phyloP scores from a whole-genome alignment of 108 stramenopile species.

The Nitzschia sp. region DNA sequence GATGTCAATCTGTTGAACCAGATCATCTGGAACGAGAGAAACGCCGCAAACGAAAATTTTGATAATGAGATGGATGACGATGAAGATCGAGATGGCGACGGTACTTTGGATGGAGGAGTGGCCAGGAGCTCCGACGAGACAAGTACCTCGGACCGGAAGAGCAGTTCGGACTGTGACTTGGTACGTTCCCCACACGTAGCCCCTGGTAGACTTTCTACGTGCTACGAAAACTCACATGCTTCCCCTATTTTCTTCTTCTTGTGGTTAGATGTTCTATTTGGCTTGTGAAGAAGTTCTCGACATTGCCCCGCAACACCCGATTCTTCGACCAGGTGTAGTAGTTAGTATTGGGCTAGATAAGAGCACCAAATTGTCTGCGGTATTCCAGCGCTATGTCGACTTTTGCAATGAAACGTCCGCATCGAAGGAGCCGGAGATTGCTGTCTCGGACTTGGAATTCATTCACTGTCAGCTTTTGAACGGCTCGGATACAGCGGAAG shows the following conservation, averaged over 20 bases:
- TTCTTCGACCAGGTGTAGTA: slow-evolving; percentile 51
- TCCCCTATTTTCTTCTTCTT: not conserved
- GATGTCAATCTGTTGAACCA: not conserved
- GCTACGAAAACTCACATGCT: slow-evolving; percentile 5
- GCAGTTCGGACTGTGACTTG: slow-evolving; percentile 22
- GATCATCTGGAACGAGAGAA: slow-evolving; percentile 2
- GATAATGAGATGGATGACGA: slow-evolving; percentile 20
- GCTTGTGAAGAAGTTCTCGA: slow-evolving; percentile 48
- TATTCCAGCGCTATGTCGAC: slow-evolving; percentile 67
- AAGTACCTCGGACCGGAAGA: slow-evolving; percentile 5
- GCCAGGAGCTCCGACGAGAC: slow-evolving; percentile 25
- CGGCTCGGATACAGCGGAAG: slow-evolving; percentile 63
- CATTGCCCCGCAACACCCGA: slow-evolving; percentile 55
- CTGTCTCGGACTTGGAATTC: slow-evolving; percentile 66
- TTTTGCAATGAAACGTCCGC: slow-evolving; percentile 53
- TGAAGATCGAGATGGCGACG: slow-evolving; percentile 30
- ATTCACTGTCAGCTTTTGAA: slow-evolving; percentile 56
- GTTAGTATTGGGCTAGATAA: slow-evolving; percentile 81
- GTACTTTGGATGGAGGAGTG: slow-evolving; percentile 32
- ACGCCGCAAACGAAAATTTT: not conserved
- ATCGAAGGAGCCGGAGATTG: not conserved
- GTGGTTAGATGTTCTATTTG: slow-evolving; percentile 48
- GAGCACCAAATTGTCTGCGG: slow-evolving; percentile 55
- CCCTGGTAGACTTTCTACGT: slow-evolving; percentile 18
- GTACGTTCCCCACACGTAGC: slow-evolving; percentile 37